Percentiles rank a stretch among this genome's conserved stretches.
Evolutionary conservation across 2,329 filamentous ascomycete genomes (phyloP).

Genomic region (Blastomyces parvus): DNA sequence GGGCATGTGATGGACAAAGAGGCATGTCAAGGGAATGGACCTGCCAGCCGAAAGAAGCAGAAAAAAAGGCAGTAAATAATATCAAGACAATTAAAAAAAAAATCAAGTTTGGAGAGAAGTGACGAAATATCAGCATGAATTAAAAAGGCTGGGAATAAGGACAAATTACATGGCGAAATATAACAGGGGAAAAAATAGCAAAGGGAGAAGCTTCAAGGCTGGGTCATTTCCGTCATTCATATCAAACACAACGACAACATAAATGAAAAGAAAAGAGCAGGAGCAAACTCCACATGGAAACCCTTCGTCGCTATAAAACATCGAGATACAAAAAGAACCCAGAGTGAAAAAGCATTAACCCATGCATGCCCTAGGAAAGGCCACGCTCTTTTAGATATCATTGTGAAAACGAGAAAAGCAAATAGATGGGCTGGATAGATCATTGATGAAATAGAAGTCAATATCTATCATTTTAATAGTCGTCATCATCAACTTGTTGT

Average conservation of each 20-base stretch:
- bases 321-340: neutral
- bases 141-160: neutral
- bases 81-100: neutral
- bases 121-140: constrained; percentile 1
- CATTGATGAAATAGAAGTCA: neutral
- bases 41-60: neutral
- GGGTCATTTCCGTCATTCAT: constrained; percentile 1
- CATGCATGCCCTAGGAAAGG: neutral
- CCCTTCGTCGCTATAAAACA: neutral
- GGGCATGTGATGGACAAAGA: neutral
- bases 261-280: neutral
- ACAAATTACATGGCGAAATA: constrained; percentile 1
- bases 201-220: neutral
- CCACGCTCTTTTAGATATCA: neutral
- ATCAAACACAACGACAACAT: constrained; percentile 1
- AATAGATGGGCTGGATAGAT: neutral
- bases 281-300: neutral
- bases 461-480: constrained; percentile 20
- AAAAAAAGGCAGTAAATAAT: neutral
- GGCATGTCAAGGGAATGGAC: neutral
- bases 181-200: neutral
- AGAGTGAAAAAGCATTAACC: neutral
- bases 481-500: constrained; percentile 29
- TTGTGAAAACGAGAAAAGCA: neutral
- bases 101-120: neutral